phyloP scores from a whole-genome alignment of 1,284 basidiomycete genomes.

The Volvariella surrecta region DNA sequence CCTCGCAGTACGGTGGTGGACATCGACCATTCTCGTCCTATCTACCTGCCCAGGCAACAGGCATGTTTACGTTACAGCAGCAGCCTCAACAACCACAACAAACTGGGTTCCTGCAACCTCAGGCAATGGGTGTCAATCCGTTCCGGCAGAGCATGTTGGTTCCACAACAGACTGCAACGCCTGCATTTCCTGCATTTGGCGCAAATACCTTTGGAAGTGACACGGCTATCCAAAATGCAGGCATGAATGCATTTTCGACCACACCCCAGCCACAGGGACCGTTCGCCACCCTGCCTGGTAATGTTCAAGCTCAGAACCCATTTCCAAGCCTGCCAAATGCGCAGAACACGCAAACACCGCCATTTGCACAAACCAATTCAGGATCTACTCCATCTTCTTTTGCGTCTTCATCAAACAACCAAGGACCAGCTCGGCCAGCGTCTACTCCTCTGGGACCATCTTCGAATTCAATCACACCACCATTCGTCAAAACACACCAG shows the following conservation, averaged over 20 bases:
- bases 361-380: too few species aligned
- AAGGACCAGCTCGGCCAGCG: constrained; percentile 40
- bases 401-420: too few species aligned
- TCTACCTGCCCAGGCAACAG: constrained; percentile 21
- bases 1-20: constrained; percentile 29
- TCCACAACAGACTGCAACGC: constrained; percentile 62
- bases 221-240: not conserved
- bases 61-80: constrained; percentile 7
- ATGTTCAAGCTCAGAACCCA: too few species aligned
- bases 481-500: constrained; percentile 77
- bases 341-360: too few species aligned
- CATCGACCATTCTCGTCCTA: constrained; percentile 48
- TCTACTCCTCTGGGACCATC: constrained; percentile 51
- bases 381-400: too few species aligned
- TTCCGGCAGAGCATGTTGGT: constrained; percentile 61
- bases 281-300: not conserved
- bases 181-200: constrained; percentile 32
- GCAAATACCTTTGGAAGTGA: constrained; percentile 9
- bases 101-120: constrained; percentile 37
- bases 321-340: too few species aligned
- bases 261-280: constrained; percentile 4
- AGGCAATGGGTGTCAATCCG: constrained; percentile 67
- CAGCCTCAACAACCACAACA: constrained; percentile 17
- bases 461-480: constrained; percentile 26
- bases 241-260: not conserved